Evolutionary conservation across 2,329 filamentous ascomycete species (phyloP), one percentile per base, ranked within the genome.

Genomic region (Fusarium sp.): DNA sequence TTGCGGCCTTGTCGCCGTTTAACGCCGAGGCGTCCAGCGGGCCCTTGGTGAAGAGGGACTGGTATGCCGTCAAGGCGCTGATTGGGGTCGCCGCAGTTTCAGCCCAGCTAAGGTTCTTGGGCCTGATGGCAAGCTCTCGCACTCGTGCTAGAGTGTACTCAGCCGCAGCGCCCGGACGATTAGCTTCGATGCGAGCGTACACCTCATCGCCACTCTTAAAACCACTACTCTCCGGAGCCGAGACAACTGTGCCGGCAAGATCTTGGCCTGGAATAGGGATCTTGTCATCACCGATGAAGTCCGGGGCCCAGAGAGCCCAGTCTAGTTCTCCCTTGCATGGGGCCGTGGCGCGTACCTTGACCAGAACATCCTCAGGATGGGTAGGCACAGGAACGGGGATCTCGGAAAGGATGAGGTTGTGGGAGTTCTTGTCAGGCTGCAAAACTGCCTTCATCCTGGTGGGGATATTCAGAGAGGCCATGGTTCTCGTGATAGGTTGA

Each of bases 11-110:
- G 11, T 66, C 45, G 0, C 68, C 68, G 0, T 5, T 18, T 1
- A 68, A n/a, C 1, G 73, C 73, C 0, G 23, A 1, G 0, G 59
- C 11, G 11, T 74, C 56, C 5, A 76, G 20, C 0, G 56, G 60
- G 0, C 74, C 74, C 5, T 67, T 72, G 68, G 83, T 66, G 4
- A 77, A 77, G 23, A 85, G 67, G 8, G 77, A 80, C 72, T 85
- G 84, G 66, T 80, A 84, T 5, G 83, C 84, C 1, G 84, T 85
- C 30, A 85, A 72, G 16, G 84, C 83, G 65, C 81, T 83, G 23
- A 85, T 76, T 3, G 84, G 84, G 32, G 81, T 78, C 5, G 83
- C 81, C 1, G 84, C 82, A 0, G 83, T 81, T 25, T 84, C 78
- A 4, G 77, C 77, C 79, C 82, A 83, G 35, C 62, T 68, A n/a